These are phyloP conservation scores for Striga hermonthica DNA, from an alignment of 305 asterid genomes.

Conservation along the genomic window DNA sequence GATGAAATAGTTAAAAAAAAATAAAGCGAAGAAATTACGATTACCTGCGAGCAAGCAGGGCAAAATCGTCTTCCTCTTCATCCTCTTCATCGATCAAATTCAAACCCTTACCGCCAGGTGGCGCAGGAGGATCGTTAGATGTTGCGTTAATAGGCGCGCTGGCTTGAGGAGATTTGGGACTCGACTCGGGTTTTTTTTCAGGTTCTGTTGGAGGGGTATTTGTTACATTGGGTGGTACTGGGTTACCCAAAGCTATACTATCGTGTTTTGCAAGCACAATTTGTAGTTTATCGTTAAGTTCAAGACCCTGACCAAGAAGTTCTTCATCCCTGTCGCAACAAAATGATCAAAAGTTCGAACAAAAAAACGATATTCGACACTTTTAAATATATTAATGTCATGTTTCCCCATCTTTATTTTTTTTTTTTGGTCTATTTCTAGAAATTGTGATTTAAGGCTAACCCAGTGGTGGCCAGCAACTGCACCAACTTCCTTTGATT, in stretches of 20 bases:
- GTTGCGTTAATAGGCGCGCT: constrained; percentile 30
- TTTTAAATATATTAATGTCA: neutral
- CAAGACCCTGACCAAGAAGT: constrained; percentile 85
- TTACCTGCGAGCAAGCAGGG: constrained; percentile 89
- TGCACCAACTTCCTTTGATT: constrained; percentile 88
- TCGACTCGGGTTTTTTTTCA: constrained; percentile 37
- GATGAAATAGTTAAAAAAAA: neutral
- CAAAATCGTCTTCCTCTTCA: constrained; percentile 97
- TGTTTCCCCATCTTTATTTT: neutral
- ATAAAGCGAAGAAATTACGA: neutral
- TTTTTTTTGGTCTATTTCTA: no score
- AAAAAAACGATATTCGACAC: no score
- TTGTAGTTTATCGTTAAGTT: constrained; percentile 76
- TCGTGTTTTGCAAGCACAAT: constrained; percentile 68
- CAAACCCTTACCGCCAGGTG: constrained; percentile 31
- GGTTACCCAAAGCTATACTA: constrained; percentile 78
- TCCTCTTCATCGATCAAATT: constrained; percentile 58
- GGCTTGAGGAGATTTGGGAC: constrained; percentile 42
- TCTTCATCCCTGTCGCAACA: constrained; percentile 70
- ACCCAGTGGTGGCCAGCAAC: constrained; percentile 69
- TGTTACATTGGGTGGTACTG: constrained; percentile 36
- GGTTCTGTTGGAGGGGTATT: constrained; percentile 23
- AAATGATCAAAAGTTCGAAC: neutral
- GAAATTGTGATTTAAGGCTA: constrained; percentile 15
- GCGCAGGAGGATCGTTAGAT: constrained; percentile 42